Percentiles rank a stretch among this genome's conserved stretches.
Conservation (phyloP, 2,329 filamentous ascomycete species). For the Exophiala aquamarina region DNA sequence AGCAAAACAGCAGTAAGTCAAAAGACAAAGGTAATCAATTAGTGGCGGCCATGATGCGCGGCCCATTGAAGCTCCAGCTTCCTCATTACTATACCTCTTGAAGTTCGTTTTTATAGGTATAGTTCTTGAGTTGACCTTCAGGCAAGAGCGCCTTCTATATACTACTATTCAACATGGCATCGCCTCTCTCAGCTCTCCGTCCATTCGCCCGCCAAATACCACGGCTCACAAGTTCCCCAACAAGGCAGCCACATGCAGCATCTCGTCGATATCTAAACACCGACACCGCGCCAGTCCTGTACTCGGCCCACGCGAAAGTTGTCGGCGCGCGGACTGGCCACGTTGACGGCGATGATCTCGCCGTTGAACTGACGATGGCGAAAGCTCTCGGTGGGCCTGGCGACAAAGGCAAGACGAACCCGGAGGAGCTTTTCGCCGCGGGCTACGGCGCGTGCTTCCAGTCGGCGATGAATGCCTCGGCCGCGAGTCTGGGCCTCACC, state of each 20-base stretch:
- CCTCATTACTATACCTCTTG: too few relatives aligned
- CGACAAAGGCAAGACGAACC: constrained; percentile 45
- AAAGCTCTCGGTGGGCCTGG: constrained; percentile 44
- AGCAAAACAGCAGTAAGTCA: too few relatives aligned
- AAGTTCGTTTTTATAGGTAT: too few relatives aligned
- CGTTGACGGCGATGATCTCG: constrained; percentile 36
- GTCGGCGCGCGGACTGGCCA: constrained; percentile 41
- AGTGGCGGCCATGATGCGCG: too few relatives aligned
- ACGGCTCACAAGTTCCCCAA: neutral
- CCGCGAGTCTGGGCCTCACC: constrained; percentile 40
- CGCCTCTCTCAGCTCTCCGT: too few relatives aligned
- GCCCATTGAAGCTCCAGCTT: too few relatives aligned
- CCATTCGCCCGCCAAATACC: neutral
- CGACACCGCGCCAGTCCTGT: constrained; percentile 40
- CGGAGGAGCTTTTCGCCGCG: constrained; percentile 50
- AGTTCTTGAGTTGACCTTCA: too few relatives aligned
- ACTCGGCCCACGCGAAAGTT: constrained; percentile 40
- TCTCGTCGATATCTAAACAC: constrained; percentile 34
- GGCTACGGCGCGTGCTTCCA: constrained; percentile 52
- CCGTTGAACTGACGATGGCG: constrained; percentile 44
- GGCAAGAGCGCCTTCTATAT: too few relatives aligned
- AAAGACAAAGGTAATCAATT: too few relatives aligned
- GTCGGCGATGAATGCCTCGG: constrained; percentile 47
- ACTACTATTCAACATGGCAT: too few relatives aligned
- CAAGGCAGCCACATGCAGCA: neutral